These are phyloP conservation scores for Pyrenula massariospora DNA, from an alignment of 495 filamentous ascomycete species.

Conservation along the genomic window DNA sequence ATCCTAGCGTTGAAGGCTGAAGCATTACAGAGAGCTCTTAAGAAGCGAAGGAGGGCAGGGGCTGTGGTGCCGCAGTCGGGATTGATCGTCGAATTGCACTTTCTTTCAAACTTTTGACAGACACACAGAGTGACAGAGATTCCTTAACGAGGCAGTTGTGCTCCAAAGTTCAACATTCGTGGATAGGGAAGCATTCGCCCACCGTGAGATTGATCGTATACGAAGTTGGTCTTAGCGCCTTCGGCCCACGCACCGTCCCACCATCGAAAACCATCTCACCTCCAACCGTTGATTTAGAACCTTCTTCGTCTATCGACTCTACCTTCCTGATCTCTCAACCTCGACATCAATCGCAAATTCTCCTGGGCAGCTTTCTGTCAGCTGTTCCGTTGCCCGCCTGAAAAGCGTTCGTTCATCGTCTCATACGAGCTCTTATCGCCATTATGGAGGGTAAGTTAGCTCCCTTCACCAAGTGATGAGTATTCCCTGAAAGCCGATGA, in stretches of 20 bases:
- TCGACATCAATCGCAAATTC: neutral
- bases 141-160: too few relatives aligned
- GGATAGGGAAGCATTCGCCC: too few relatives aligned
- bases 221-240: neutral
- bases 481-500: neutral
- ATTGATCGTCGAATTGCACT: too few relatives aligned
- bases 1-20: too few relatives aligned
- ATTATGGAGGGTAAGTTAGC: slow-evolving; percentile 66
- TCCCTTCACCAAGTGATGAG: neutral
- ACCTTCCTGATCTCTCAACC: neutral
- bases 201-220: neutral
- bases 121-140: too few relatives aligned
- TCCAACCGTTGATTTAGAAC: neutral
- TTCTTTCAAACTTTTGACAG: too few relatives aligned
- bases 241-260: neutral
- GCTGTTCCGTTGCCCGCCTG: slow-evolving; percentile 2
- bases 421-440: slow-evolving; percentile 23
- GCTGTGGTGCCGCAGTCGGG: too few relatives aligned
- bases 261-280: neutral
- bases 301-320: neutral
- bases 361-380: neutral
- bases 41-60: neutral
- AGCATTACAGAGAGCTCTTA: neutral
- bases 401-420: slow-evolving; percentile 18
- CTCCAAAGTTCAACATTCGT: too few relatives aligned